Conservation (phyloP, 1,139 yeast genomes). For the Keqinozyma sinolaborantium region DNA sequence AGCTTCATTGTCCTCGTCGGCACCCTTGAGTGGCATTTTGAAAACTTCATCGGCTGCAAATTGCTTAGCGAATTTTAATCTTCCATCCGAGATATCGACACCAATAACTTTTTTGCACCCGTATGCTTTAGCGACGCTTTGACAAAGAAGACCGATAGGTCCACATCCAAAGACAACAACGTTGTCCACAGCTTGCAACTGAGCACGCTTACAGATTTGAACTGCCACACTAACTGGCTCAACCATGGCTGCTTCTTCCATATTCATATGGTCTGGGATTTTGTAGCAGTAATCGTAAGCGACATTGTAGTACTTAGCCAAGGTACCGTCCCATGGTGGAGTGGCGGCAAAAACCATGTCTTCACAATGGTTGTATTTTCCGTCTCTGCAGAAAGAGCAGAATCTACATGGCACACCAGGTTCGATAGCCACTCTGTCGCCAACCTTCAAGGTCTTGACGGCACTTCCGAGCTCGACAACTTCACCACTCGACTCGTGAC, state of each 20-base stretch:
- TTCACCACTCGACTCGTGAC: slow-evolving; percentile 75
- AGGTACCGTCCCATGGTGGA: slow-evolving; percentile 58
- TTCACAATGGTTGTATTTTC: slow-evolving; percentile 78
- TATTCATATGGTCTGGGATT: slow-evolving; percentile 25
- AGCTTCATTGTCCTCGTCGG: slow-evolving; percentile 9
- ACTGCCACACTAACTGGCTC: slow-evolving; percentile 32
- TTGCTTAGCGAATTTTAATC: slow-evolving; percentile 25
- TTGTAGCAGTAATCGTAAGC: slow-evolving; percentile 61
- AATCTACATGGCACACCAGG: slow-evolving; percentile 73
- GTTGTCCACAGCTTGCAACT: slow-evolving; percentile 20
- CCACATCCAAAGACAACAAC: slow-evolving; percentile 31
- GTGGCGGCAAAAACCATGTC: slow-evolving; percentile 87
- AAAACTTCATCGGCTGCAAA: slow-evolving; percentile 18
- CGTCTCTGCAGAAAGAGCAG: slow-evolving; percentile 71
- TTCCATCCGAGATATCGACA: slow-evolving; percentile 24
- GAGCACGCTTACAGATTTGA: slow-evolving; percentile 26
- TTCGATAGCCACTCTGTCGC: slow-evolving; percentile 80
- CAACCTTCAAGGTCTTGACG: slow-evolving; percentile 59
- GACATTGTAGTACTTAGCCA: slow-evolving; percentile 58
- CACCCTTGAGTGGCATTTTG: slow-evolving; percentile 15
- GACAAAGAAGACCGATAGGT: slow-evolving; percentile 29
- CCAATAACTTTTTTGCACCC: slow-evolving; percentile 28
- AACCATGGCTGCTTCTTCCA: slow-evolving; percentile 29
- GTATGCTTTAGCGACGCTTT: slow-evolving; percentile 24
- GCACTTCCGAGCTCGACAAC: slow-evolving; percentile 62